Evolutionary conservation across 768 basidiomycete species (phyloP).

Genomic region (Fistulinella prunicolor): DNA sequence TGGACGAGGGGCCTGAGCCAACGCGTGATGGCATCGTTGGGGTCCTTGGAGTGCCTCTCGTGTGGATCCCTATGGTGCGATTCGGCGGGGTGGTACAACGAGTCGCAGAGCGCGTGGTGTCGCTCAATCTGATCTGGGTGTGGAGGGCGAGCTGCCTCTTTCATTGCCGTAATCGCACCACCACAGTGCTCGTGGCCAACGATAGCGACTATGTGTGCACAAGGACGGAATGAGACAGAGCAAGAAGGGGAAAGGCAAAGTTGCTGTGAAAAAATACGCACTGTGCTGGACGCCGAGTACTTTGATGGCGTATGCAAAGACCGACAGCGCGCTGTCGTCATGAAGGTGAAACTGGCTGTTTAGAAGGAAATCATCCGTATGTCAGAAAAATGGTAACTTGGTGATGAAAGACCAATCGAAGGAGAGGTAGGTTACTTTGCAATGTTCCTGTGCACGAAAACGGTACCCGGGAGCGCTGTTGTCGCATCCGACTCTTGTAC

Average conservation of each 20-base stretch:
- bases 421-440: constrained; percentile 60
- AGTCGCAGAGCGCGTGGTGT: constrained; percentile 13
- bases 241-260: no score
- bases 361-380: not conserved
- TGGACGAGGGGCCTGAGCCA: constrained; percentile 72
- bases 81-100: constrained; percentile 11
- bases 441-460: constrained; percentile 84
- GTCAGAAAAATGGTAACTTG: not conserved
- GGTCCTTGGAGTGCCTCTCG: constrained; percentile 25
- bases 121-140: not conserved
- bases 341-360: constrained; percentile 65
- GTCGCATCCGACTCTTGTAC: constrained; percentile 78
- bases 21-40: constrained; percentile 51
- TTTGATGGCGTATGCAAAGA: constrained; percentile 70
- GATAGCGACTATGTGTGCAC: constrained; percentile 53
- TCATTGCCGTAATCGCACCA: constrained; percentile 50
- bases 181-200: constrained; percentile 85
- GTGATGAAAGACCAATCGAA: not conserved
- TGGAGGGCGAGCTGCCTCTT: constrained; percentile 1
- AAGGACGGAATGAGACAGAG: no score
- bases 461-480: constrained; percentile 67
- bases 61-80: not conserved
- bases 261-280: constrained; percentile 34
- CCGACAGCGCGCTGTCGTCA: constrained; percentile 68
- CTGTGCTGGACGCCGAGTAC: constrained; percentile 69